Conservation (phyloP, 2,329 filamentous ascomycete genomes). For the Sordariomycetes sp. region DNA sequence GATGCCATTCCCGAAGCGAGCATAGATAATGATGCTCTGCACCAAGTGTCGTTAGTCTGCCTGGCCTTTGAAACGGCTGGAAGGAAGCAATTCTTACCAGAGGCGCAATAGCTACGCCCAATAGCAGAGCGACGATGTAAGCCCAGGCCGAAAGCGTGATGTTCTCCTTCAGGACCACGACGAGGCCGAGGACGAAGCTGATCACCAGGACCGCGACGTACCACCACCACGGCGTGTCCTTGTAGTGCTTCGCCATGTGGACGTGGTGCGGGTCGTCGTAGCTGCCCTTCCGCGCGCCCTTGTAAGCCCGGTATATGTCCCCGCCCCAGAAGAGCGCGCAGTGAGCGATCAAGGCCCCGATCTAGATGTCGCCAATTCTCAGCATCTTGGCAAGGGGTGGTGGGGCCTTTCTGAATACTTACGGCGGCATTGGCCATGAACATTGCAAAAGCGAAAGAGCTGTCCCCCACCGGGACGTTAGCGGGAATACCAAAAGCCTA, state of each 20-base stretch:
- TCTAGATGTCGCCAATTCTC: slow-evolving; percentile 19
- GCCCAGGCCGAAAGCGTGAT: slow-evolving; percentile 35
- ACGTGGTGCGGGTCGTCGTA: slow-evolving; percentile 40
- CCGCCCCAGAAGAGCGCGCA: slow-evolving; percentile 43
- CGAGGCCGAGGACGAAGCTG: slow-evolving; percentile 33
- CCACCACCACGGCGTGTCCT: slow-evolving; percentile 39
- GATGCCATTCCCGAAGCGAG: slow-evolving; percentile 44
- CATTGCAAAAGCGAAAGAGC: slow-evolving; percentile 39
- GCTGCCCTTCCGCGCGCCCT: slow-evolving; percentile 27
- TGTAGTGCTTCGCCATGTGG: slow-evolving; percentile 41
- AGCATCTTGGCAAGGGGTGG: slow-evolving; percentile 3
- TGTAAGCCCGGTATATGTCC: slow-evolving; percentile 36
- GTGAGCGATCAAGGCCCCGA: slow-evolving; percentile 42
- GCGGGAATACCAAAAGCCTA: no score
- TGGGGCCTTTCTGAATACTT: slow-evolving; percentile 12
- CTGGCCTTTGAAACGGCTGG: background rate
- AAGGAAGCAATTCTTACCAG: slow-evolving; percentile 21
- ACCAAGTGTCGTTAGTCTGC: slow-evolving; percentile 4
- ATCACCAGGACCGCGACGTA: slow-evolving; percentile 27
- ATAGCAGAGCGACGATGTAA: slow-evolving; percentile 30
- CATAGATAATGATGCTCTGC: slow-evolving; percentile 39
- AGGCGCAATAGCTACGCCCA: slow-evolving; percentile 36
- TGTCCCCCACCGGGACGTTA: no score
- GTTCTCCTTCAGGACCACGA: slow-evolving; percentile 33
- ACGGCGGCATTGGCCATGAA: slow-evolving; percentile 47